Evolutionary conservation across 805 yeast genomes (phyloP), one percentile per base, ranked within the genome.

Genomic region (Torulaspora microellipsoides): DNA sequence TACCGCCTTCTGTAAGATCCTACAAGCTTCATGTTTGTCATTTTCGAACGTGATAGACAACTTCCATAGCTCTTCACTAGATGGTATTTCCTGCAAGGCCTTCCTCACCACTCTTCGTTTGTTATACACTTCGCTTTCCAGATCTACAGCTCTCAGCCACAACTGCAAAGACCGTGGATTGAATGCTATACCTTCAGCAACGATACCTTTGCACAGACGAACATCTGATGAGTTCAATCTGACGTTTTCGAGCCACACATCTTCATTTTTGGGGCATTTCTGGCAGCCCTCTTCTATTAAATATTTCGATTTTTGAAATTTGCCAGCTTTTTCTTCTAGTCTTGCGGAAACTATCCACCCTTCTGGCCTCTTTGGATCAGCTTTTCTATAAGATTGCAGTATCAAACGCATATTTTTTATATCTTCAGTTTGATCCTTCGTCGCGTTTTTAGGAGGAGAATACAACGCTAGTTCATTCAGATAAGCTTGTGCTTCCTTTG

Each of bases 311-410:
- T 63, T 63, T 4, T 65, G 65, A 42, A 70, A 68, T 40, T 78
- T 80, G 34, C 72, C 72, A 1, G 81, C 83, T 35, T 73, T 75
- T 51, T 78, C 83, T 57, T 91, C 98, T 8, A 88, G 59, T 36
- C 87, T 66, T 0, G 96, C 95, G 37, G 88, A 77, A 0, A 95
- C 87, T 15, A 91, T 84, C 95, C 96, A 91, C 4, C 84, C 85
- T 37, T 77, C 76, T 0, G 95, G 76, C 45, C 80, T 82, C 33
- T 67, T 64, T 0, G 97, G 96, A 53, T 86, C 83, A 0, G 87
- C 67, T 50, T 76, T 77, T 29, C 95, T 71, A 50, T 85, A 73
- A 2, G 88, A 81, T n/a, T 76, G 68, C 36, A 90, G 70, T 8
- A 88, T 68, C 2, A 71, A 56, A 30, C 93, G 67, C 30, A 81